Conservation (phyloP, 2,329 filamentous ascomycete genomes). For the Byssothecium circinans region DNA sequence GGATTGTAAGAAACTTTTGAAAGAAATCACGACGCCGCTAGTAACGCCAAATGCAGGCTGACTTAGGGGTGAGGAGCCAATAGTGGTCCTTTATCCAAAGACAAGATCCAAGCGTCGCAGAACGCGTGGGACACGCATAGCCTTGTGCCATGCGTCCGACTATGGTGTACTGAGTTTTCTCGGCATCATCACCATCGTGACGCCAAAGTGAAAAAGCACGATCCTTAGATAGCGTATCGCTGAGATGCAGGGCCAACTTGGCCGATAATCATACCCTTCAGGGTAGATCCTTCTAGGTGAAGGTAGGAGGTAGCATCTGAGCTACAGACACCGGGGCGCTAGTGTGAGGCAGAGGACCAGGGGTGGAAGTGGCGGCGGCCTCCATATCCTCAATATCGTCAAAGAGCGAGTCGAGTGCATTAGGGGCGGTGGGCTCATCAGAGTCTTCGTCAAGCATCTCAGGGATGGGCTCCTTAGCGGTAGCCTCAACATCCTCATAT, state of each 20-base stretch:
- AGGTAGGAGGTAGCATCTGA: neutral
- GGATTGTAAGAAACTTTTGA: too few relatives aligned
- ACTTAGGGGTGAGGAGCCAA: too few relatives aligned
- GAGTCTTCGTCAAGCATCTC: neutral
- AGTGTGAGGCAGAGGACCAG: neutral
- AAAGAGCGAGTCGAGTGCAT: neutral
- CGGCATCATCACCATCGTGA: too few relatives aligned
- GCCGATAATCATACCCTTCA: neutral
- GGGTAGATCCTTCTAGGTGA: too few relatives aligned
- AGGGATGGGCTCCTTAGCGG: neutral
- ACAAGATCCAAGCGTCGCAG: too few relatives aligned
- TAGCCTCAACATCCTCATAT: neutral
- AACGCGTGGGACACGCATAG: too few relatives aligned
- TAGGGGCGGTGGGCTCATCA: neutral
- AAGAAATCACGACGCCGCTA: too few relatives aligned
- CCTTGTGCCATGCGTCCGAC: too few relatives aligned
- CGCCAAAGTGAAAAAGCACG: neutral
- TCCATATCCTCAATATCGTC: neutral
- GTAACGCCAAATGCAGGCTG: too few relatives aligned
- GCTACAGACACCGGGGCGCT: neutral
- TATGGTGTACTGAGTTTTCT: too few relatives aligned
- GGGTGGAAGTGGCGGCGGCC: neutral
- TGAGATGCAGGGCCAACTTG: neutral
- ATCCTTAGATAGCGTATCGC: neutral
- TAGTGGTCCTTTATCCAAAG: too few relatives aligned